Conservation (phyloP, 768 basidiomycete genomes). For the Leccinellum luteum region DNA sequence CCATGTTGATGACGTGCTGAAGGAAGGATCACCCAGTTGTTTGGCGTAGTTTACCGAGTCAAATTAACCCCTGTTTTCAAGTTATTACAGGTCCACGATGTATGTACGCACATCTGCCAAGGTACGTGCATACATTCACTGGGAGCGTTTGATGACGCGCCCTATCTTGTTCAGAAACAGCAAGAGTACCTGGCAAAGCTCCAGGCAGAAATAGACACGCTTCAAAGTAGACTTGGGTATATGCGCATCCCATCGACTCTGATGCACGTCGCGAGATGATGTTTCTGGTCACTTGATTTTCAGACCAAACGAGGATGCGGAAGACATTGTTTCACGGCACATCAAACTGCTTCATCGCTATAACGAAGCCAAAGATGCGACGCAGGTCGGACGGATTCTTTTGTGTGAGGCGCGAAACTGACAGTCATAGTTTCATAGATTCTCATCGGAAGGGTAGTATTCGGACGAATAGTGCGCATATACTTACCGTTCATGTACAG, state of each 20-base stretch:
- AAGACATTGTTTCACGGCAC: constrained; percentile 60
- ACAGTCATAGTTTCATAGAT: constrained; percentile 44
- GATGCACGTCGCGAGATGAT: background rate
- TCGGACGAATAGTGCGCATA: constrained; percentile 1
- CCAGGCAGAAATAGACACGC: constrained; percentile 44
- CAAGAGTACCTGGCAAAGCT: constrained; percentile 47
- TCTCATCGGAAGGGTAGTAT: constrained; percentile 70
- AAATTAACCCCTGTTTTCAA: background rate
- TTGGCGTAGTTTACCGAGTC: constrained; percentile 11
- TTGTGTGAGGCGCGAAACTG: background rate
- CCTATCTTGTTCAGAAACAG: constrained; percentile 43
- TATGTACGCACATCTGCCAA: constrained; percentile 31
- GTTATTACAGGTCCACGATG: constrained; percentile 10
- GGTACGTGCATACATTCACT: constrained; percentile 16
- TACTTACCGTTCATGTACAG: constrained; percentile 37
- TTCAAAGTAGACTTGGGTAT: constrained; percentile 50
- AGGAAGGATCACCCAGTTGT: background rate
- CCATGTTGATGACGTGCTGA: constrained; percentile 46
- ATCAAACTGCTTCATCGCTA: constrained; percentile 73
- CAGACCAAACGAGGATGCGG: constrained; percentile 48
- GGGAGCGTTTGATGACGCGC: background rate
- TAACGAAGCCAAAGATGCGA: constrained; percentile 81
- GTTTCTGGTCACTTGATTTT: background rate
- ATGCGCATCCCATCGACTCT: background rate
- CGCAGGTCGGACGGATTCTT: constrained; percentile 49